Evolutionary conservation across 495 filamentous ascomycete genomes (phyloP), one percentile per base, ranked within the genome.

Genomic region (Venustampulla echinocandica): DNA sequence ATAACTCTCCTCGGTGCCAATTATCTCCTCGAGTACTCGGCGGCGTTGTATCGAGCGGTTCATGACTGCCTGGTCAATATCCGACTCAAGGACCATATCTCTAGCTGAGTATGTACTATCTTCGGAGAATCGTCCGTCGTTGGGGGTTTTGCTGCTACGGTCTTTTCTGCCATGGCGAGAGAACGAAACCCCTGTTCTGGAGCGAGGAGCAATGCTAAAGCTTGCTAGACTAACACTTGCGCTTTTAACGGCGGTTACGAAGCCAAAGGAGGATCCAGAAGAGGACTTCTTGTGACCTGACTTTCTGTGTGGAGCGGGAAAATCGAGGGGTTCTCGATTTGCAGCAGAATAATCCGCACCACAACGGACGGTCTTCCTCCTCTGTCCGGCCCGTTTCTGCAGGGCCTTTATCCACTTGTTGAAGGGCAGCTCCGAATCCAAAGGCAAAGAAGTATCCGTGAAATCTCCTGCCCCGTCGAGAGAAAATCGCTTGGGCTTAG

Each of bases 1-100:
- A 64, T 97, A 97, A 53, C 85, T 81, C 57, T 90, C 83, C 63
- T 97, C 92, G 0, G 88, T 90, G 34, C 63, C 73, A 42, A 95
- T 73, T 15, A 98, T 66, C 61, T 98, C 92, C 53, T 87, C 84
- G 32, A 97, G 60, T 15, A 90, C 79, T 46, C 77, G 77, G 9
- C 85, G 80, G 42, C 92, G 75, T 54, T 88, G 82, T 32, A 82
- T 56, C 10, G 87, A 73, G 18, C 92, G 73, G 42, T 76, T 74
- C 34, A 75, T 75, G 19, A 83, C 81, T n/a, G 69, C 81, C 45
- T 83, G 75, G 54, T 95, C 88, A 23, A 80, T 61, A n/a, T n/a
- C n/a, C n/a, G n/a, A n/a, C n/a, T n/a, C n/a, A n/a, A n/a, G n/a
- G n/a, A 69, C 57, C 40, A 68, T 57, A 33, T 68, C 76, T 28